A percentile compares a stretch with the other conserved stretches of the same genome.
phyloP scores from a whole-genome alignment of 1,284 basidiomycete species.

The Irpex rosettiformis region DNA sequence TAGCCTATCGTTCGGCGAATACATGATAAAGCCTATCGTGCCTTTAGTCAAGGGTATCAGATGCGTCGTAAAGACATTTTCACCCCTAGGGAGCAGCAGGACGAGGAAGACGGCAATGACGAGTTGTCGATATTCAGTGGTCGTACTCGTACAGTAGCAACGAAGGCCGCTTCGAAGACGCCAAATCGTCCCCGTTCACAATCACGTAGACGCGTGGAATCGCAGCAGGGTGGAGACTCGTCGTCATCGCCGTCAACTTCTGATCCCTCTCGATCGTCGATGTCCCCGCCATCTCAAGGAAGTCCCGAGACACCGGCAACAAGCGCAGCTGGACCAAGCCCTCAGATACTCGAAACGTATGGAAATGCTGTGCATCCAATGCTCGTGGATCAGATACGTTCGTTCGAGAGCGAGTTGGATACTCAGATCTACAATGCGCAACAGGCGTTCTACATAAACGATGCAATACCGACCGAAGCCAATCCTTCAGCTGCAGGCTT shows the following conservation, averaged over 20 bases:
- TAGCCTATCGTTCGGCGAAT: conserved; percentile 62
- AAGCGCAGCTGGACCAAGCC: conserved; percentile 2
- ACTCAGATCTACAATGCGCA: conserved; percentile 39
- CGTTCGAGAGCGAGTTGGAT: conserved; percentile 56
- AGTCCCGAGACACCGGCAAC: conserved; percentile 18
- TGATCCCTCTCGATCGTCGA: conserved; percentile 16
- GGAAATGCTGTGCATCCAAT: conserved; percentile 47
- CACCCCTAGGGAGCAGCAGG: conserved; percentile 40
- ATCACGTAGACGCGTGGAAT: conserved; percentile 18
- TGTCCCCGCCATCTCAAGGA: conserved; percentile 17
- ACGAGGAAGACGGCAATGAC: conserved; percentile 31
- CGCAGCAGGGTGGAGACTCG: conserved; percentile 1
- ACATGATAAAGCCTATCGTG: conserved; percentile 55
- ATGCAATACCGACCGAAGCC: not conserved
- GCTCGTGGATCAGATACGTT: conserved; percentile 53
- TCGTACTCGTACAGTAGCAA: conserved; percentile 57
- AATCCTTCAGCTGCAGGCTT: not conserved
- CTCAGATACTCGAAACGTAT: conserved; percentile 22
- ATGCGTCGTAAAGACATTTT: conserved; percentile 53
- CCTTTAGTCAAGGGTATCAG: conserved; percentile 43
- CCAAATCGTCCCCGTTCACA: conserved; percentile 9
- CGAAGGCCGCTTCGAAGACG: conserved; percentile 28
- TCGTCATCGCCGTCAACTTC: conserved; percentile 16
- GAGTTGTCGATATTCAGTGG: conserved; percentile 72
- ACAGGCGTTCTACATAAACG: conserved; percentile 14